A percentile compares a stretch with the other conserved stretches of the same genome.
Evolutionary conservation across 139 green algal genomes (phyloP).

Genomic region (Micromonas commoda): DNA sequence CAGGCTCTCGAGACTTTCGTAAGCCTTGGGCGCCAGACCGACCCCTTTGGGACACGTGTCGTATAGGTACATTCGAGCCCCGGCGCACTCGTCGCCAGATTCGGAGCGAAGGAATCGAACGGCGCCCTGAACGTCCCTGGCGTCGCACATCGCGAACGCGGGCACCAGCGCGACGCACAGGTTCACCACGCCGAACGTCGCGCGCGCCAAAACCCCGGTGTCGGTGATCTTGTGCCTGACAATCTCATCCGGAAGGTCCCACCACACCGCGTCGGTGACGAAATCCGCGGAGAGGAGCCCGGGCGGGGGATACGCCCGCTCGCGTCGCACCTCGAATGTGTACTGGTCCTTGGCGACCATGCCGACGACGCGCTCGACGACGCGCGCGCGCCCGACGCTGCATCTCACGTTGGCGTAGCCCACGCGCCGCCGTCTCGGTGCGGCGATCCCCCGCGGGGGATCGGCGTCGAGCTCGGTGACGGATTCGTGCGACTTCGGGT

Average conservation of each 20-base stretch:
- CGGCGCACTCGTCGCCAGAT: not conserved
- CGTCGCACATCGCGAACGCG: constrained; percentile 2
- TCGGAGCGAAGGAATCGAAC: not conserved
- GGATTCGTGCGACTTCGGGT: not conserved
- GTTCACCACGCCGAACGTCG: not conserved
- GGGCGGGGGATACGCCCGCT: not conserved
- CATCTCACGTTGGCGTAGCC: not conserved
- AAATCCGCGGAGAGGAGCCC: not conserved
- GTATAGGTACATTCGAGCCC: constrained; percentile 12
- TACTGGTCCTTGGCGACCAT: not conserved
- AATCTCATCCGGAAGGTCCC: not conserved
- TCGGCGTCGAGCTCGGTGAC: not conserved
- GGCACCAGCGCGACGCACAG: not conserved
- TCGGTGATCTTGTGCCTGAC: not conserved
- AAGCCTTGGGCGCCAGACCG: constrained; percentile 4
- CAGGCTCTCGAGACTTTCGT: not conserved
- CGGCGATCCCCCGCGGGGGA: no score
- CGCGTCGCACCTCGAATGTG: not conserved
- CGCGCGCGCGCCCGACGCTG: not conserved
- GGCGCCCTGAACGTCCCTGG: not conserved
- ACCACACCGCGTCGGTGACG: constrained; percentile 6
- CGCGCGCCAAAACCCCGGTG: no score
- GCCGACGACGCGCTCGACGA: not conserved
- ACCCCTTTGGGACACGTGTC: not conserved
- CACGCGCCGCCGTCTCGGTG: no score